These are phyloP conservation scores for Lasiodiplodia gonubiensis DNA, from an alignment of 2,329 filamentous ascomycete species.

Conservation along the genomic window DNA sequence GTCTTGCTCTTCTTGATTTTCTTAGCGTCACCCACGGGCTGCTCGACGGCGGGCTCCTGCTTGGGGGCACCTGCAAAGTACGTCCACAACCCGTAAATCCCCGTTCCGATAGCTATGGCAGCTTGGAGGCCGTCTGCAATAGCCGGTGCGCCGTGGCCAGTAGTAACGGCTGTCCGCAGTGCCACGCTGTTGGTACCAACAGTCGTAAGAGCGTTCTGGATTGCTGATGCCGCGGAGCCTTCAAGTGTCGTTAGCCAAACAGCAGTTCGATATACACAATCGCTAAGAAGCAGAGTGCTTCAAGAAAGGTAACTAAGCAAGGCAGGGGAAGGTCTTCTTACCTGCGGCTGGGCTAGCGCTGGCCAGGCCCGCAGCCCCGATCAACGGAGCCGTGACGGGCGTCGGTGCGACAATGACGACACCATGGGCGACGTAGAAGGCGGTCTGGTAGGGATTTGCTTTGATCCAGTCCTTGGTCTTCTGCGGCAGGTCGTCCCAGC, in stretches of 20 bases:
- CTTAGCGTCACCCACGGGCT: background rate
- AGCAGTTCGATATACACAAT: no score
- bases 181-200: slow-evolving; percentile 6
- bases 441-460: slow-evolving; percentile 37
- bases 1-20: background rate
- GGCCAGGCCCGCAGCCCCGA: slow-evolving; percentile 35
- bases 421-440: slow-evolving; percentile 36
- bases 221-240: slow-evolving; percentile 11
- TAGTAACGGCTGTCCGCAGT: background rate
- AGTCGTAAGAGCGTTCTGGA: background rate
- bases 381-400: slow-evolving; percentile 35
- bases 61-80: background rate
- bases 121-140: slow-evolving; percentile 17
- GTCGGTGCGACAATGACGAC: slow-evolving; percentile 36
- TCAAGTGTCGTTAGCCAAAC: background rate
- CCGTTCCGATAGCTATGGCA: slow-evolving; percentile 5
- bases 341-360: slow-evolving; percentile 36
- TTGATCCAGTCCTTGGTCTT: slow-evolving; percentile 28
- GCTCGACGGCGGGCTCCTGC: background rate
- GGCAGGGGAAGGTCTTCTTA: slow-evolving; percentile 20
- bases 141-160: slow-evolving; percentile 3
- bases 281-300: no score
- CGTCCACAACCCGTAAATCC: slow-evolving; percentile 3
- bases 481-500: slow-evolving; percentile 17
- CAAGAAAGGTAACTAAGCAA: background rate